Percentiles rank a stretch among this genome's conserved stretches.
Evolutionary conservation across 495 filamentous ascomycete genomes (phyloP).

Genomic region (Symbiotaphrina buchneri): DNA sequence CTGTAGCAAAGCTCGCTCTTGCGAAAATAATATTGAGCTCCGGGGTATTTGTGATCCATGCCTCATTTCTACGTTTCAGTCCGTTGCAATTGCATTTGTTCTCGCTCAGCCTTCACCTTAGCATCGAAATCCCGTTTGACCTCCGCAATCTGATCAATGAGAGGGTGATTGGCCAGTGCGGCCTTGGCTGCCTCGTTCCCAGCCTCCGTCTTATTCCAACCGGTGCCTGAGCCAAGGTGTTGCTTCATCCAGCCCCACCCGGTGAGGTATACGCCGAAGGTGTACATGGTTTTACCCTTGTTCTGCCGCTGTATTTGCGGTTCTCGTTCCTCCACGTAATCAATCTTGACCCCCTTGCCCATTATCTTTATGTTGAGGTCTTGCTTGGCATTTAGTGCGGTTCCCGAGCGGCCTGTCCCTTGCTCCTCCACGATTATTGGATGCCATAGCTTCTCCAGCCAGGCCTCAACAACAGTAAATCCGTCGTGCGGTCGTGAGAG

Average conservation of each 20-base stretch:
- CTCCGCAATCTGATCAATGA: constrained; percentile 29
- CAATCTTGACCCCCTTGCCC: constrained; percentile 33
- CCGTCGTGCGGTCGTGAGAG: constrained; percentile 37
- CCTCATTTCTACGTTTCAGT: not conserved
- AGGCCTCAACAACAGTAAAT: constrained; percentile 31
- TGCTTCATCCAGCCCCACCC: constrained; percentile 48
- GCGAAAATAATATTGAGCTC: too few relatives aligned
- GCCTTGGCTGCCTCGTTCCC: constrained; percentile 44
- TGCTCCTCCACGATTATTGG: constrained; percentile 19
- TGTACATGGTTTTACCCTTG: constrained; percentile 34
- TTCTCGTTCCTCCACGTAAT: constrained; percentile 34
- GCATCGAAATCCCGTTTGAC: constrained; percentile 21
- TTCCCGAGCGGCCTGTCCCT: constrained; percentile 4
- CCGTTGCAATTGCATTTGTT: not conserved
- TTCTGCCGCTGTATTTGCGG: constrained; percentile 26
- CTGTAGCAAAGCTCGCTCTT: too few relatives aligned
- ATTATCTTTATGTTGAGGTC: constrained; percentile 31
- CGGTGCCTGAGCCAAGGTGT: constrained; percentile 43
- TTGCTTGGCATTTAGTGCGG: constrained; percentile 20
- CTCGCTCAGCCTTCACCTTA: not conserved
- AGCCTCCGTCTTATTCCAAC: constrained; percentile 48
- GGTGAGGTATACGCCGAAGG: constrained; percentile 46
- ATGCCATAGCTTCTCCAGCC: constrained; percentile 51
- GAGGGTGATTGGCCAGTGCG: constrained; percentile 34
- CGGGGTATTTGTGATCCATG: not conserved